phyloP scores from a whole-genome alignment of 768 basidiomycete species.

The Lentinula aciculospora region DNA sequence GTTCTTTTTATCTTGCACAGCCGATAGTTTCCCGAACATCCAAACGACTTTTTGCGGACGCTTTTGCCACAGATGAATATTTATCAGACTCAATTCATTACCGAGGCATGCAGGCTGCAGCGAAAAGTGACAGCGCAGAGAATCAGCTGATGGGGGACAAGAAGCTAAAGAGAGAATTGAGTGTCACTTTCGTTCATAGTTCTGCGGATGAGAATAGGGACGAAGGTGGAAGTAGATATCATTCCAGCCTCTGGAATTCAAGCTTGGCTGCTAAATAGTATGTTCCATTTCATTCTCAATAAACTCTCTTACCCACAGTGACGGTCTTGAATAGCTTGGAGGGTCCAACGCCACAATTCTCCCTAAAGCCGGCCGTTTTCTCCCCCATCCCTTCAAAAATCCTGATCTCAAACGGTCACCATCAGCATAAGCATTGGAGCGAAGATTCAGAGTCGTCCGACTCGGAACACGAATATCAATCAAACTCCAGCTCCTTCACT shows the following conservation, averaged over 20 bases:
- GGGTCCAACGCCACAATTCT: background rate
- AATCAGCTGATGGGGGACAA: background rate
- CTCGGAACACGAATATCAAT: background rate
- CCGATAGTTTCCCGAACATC: background rate
- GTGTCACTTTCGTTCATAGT: background rate
- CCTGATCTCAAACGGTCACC: background rate
- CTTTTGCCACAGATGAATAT: background rate
- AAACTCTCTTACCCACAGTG: background rate
- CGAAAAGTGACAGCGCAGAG: background rate
- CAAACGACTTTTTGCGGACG: background rate
- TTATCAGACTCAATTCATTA: background rate
- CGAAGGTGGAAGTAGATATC: background rate
- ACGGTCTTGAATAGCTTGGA: background rate
- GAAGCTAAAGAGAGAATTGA: background rate
- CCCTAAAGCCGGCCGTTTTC: background rate
- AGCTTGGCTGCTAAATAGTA: background rate
- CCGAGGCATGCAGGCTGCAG: background rate
- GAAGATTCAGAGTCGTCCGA: background rate
- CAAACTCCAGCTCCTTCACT: background rate
- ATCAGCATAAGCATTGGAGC: background rate
- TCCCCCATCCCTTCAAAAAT: background rate
- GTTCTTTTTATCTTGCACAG: too few relatives aligned
- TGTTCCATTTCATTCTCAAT: background rate
- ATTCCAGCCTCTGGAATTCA: background rate
- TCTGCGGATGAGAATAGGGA: background rate